These are phyloP conservation scores for Skeletonema marinoi DNA, from an alignment of 108 stramenopile genomes.

Conservation along the genomic window DNA sequence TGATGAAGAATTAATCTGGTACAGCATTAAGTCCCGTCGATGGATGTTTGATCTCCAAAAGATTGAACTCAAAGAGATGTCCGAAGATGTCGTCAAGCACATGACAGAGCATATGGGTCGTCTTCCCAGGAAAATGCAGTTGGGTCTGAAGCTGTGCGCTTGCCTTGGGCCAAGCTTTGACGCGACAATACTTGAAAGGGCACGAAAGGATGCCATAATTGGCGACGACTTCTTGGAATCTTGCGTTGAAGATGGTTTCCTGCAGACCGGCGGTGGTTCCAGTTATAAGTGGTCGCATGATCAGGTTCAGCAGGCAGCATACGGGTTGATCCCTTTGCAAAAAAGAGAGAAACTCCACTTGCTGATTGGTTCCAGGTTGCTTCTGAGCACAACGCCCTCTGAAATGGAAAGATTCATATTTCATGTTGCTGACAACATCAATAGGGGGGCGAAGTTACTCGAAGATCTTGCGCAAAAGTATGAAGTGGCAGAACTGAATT, in stretches of 20 bases:
- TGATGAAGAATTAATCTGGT: slow-evolving; percentile 51
- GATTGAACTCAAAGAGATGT: slow-evolving; percentile 35
- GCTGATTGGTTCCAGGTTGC: too few relatives aligned
- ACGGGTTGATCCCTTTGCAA: too few relatives aligned
- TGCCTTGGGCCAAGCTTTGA: slow-evolving; percentile 57
- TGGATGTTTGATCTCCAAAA: slow-evolving; percentile 61
- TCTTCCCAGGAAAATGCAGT: slow-evolving; percentile 36
- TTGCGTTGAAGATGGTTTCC: slow-evolving; percentile 6
- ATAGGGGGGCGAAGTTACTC: slow-evolving; percentile 33
- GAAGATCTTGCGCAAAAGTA: slow-evolving; percentile 19
- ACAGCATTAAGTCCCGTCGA: slow-evolving; percentile 40
- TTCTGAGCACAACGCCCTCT: too few relatives aligned
- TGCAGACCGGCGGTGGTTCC: too few relatives aligned
- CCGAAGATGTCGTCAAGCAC: slow-evolving; percentile 33
- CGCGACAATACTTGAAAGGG: slow-evolving; percentile 19
- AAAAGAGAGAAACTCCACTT: too few relatives aligned
- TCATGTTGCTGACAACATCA: too few relatives aligned
- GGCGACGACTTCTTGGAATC: slow-evolving; percentile 33
- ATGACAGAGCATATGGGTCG: slow-evolving; percentile 48
- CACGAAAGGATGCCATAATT: slow-evolving; percentile 5
- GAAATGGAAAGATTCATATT: too few relatives aligned
- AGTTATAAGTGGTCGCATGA: too few relatives aligned
- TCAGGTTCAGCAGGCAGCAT: too few relatives aligned
- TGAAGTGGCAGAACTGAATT: slow-evolving; percentile 44
- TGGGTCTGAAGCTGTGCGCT: slow-evolving; percentile 50